Conservation (phyloP, 805 yeast species). For the Metschnikowia cerradonensis region DNA sequence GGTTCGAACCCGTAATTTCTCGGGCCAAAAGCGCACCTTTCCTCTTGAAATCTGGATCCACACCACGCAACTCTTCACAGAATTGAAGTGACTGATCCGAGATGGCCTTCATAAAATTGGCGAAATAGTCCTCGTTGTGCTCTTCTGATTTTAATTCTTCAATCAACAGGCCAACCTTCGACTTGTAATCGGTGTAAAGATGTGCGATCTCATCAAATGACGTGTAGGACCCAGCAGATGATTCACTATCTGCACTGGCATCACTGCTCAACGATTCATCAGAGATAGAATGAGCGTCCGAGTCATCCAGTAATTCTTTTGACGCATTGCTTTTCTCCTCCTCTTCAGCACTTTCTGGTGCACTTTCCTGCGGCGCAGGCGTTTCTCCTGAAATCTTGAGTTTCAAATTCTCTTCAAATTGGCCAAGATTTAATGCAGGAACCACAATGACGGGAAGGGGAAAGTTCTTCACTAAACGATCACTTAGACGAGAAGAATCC, state of each 20-base stretch:
- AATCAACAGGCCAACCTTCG: constrained; percentile 18
- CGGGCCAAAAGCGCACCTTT: constrained; percentile 41
- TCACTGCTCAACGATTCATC: constrained; percentile 16
- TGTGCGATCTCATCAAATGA: constrained; percentile 39
- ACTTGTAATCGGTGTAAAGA: constrained; percentile 28
- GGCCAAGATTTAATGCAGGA: constrained; percentile 54
- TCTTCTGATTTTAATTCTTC: constrained; percentile 13
- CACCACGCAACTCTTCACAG: constrained; percentile 32
- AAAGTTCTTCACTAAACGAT: constrained; percentile 58
- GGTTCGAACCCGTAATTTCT: constrained; percentile 39
- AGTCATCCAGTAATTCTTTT: constrained; percentile 5
- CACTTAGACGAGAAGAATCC: constrained; percentile 59
- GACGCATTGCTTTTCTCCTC: not conserved
- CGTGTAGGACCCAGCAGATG: constrained; percentile 31
- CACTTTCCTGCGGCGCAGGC: not conserved
- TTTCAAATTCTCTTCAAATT: constrained; percentile 46
- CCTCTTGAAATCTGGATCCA: constrained; percentile 39
- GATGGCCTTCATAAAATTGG: constrained; percentile 24
- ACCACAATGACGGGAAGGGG: constrained; percentile 66
- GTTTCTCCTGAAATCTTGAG: constrained; percentile 21
- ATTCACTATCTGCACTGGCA: constrained; percentile 20
- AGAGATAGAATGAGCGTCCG: constrained; percentile 13
- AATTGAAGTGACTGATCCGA: constrained; percentile 34
- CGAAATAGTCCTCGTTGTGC: constrained; percentile 26
- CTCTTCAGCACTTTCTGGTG: not conserved